Conservation (phyloP, 202 grass and related monocot species). For the Alloteropsis angusta region DNA sequence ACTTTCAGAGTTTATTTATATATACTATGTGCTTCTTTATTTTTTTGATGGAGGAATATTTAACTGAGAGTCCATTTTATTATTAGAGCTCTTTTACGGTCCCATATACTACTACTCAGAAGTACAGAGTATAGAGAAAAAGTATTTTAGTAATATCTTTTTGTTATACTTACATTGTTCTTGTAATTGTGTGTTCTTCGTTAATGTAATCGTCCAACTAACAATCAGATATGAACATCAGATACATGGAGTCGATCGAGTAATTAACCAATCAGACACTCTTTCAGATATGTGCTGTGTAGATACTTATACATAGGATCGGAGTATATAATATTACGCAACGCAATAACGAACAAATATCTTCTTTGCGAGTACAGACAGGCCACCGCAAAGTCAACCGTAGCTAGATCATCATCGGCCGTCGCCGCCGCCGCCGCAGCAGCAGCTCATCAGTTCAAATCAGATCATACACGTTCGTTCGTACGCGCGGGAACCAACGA, state of each 20-base stretch:
- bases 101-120: too few species aligned
- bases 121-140: too few species aligned
- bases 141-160: too few species aligned
- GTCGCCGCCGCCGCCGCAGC: background rate
- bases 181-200: background rate
- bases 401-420: background rate
- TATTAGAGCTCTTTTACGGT: too few species aligned
- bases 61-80: background rate
- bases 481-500: background rate
- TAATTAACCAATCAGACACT: background rate
- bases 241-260: background rate
- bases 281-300: background rate
- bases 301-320: too few species aligned
- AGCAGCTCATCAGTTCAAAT: background rate
- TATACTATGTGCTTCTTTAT: background rate
- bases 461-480: too few species aligned
- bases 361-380: background rate
- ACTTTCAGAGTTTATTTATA: too few species aligned
- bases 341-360: background rate
- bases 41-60: background rate
- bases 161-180: background rate
- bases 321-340: background rate
- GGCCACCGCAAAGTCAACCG: constrained; percentile 10
- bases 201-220: background rate
- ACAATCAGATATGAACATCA: background rate